These are phyloP conservation scores for Paramecium sonneborni DNA, from an alignment of 73 alveolate species.

Conservation along the genomic window DNA sequence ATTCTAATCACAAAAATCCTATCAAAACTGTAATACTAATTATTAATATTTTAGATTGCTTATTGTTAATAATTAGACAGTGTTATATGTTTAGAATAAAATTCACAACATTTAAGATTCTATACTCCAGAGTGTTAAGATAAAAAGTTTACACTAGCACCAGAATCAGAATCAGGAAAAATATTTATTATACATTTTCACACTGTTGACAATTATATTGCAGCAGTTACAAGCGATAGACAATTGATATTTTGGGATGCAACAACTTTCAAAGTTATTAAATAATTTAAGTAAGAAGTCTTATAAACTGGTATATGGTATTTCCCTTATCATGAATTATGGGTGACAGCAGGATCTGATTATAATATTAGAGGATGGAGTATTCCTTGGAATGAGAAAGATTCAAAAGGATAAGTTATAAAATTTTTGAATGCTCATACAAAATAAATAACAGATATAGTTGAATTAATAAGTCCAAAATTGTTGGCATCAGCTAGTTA, in stretches of 20 bases:
- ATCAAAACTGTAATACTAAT: conserved; percentile 63
- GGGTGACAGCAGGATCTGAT: conserved; percentile 95
- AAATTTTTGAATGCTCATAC: conserved; percentile 80
- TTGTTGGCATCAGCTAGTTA: conserved; percentile 89
- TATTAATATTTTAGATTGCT: conserved; percentile 50
- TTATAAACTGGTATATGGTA: conserved; percentile 86
- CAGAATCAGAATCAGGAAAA: conserved; percentile 68
- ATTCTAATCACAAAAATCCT: conserved; percentile 64
- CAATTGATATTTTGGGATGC: conserved; percentile 79
- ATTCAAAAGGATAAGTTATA: conserved; percentile 74
- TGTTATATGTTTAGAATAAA: conserved; percentile 74
- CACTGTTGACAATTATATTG: conserved; percentile 70
- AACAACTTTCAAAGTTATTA: conserved; percentile 73
- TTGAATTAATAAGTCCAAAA: conserved; percentile 87
- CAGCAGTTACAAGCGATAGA: conserved; percentile 84
- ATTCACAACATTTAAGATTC: conserved; percentile 73
- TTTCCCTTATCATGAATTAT: conserved; percentile 88
- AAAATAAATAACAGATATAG: conserved; percentile 86
- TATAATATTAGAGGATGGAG: conserved; percentile 78
- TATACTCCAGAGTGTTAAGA: conserved; percentile 73
- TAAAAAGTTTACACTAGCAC: conserved; percentile 48
- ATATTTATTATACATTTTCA: conserved; percentile 46
- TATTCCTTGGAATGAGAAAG: conserved; percentile 73
- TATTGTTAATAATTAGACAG: conserved; percentile 69
- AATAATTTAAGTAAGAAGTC: conserved; percentile 72